Conservation (phyloP, 441 rosid genomes). For the Geranium incanum region DNA sequence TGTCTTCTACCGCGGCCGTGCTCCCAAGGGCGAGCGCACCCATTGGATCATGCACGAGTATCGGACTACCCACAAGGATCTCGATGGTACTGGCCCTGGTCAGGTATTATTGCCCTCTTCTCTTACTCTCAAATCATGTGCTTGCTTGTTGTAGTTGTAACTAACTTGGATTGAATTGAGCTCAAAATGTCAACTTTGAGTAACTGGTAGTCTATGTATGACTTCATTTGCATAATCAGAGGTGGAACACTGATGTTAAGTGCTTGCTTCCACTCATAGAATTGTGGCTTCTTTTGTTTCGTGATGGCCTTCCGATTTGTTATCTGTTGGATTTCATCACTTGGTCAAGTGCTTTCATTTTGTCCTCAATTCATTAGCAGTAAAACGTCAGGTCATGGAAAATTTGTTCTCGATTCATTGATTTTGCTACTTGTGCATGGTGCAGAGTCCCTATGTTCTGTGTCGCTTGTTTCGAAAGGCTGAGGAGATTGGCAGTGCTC, state of each 20-base stretch:
- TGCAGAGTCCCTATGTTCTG: constrained; percentile 60
- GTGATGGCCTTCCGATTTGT: no score
- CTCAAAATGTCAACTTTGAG: not conserved
- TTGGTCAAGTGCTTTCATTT: no score
- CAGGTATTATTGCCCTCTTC: constrained; percentile 36
- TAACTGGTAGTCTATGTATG: no score
- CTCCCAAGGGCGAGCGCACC: constrained; percentile 80
- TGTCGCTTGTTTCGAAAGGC: constrained; percentile 71
- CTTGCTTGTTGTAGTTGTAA: not conserved
- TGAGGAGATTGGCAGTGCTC: constrained; percentile 34
- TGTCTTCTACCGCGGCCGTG: constrained; percentile 80
- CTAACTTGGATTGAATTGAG: not conserved
- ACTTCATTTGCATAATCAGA: no score
- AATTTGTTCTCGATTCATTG: not conserved
- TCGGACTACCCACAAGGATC: constrained; percentile 58
- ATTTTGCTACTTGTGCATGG: constrained; percentile 4
- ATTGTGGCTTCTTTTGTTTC: no score
- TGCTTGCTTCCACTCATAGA: no score
- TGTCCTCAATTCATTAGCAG: no score
- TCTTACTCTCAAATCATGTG: no score
- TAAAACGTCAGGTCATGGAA: no score
- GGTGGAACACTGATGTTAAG: no score
- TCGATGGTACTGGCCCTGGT: constrained; percentile 69
- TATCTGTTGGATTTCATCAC: no score
- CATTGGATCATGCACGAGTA: constrained; percentile 90